Percentiles rank a stretch among this genome's conserved stretches.
Evolutionary conservation across 2,329 filamentous ascomycete species (phyloP).

Genomic region (Diaporthe citri): DNA sequence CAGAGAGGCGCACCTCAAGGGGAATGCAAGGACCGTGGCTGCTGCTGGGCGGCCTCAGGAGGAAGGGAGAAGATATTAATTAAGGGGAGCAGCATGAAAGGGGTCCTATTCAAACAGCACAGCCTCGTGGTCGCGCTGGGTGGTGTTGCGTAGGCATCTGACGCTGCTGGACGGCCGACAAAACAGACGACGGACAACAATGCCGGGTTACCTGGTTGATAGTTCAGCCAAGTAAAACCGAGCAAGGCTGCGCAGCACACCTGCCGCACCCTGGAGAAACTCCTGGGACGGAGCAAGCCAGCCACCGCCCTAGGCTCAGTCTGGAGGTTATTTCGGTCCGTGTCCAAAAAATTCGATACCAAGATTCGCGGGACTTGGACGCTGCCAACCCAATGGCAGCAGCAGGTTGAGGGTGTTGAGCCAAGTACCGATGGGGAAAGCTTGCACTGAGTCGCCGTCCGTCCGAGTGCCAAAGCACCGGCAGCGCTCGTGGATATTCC

Average conservation of each 20-base stretch:
- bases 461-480: slow-evolving; percentile 9
- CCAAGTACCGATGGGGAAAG: slow-evolving; percentile 11
- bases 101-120: slow-evolving; percentile 25
- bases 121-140: slow-evolving; percentile 16
- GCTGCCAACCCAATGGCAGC: slow-evolving; percentile 9
- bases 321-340: slow-evolving; percentile 30
- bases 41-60: slow-evolving; percentile 22
- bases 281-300: slow-evolving; percentile 31
- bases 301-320: background rate
- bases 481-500: background rate
- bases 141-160: slow-evolving; percentile 26
- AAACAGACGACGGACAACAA: background rate
- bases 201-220: slow-evolving; percentile 36
- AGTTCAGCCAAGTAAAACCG: slow-evolving; percentile 33
- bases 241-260: slow-evolving; percentile 38
- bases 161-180: slow-evolving; percentile 14
- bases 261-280: slow-evolving; percentile 36
- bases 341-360: slow-evolving; percentile 23
- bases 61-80: slow-evolving; percentile 22
- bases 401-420: background rate
- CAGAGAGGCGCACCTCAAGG: background rate
- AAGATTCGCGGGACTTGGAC: slow-evolving; percentile 1
- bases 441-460: slow-evolving; percentile 21
- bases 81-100: slow-evolving; percentile 31
- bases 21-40: slow-evolving; percentile 11